phyloP scores from a whole-genome alignment of 495 filamentous ascomycete species.

The Chaetomidium leptoderma region DNA sequence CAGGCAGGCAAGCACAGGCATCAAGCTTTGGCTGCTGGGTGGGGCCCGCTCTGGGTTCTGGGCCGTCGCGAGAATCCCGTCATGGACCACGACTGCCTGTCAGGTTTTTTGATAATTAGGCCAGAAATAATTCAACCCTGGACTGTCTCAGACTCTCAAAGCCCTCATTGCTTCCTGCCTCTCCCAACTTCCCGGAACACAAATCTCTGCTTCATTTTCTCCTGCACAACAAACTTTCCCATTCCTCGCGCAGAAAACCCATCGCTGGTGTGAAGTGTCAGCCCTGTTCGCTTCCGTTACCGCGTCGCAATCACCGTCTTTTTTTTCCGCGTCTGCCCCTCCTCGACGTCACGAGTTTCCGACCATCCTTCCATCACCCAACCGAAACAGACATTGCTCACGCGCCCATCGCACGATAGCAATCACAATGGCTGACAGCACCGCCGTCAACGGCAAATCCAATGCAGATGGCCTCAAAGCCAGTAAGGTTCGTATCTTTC shows the following conservation, averaged over 20 bases:
- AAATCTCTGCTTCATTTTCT: neutral
- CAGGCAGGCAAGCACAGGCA: no score
- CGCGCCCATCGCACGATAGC: conserved; percentile 15
- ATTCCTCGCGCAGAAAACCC: neutral
- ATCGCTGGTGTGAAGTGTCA: neutral
- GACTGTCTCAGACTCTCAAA: conserved; percentile 16
- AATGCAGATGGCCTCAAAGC: conserved; percentile 38
- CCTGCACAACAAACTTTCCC: neutral
- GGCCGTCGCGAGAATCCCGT: neutral
- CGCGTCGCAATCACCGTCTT: neutral
- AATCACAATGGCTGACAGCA: conserved; percentile 33
- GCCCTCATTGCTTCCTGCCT: conserved; percentile 10
- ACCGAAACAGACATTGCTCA: conserved; percentile 1
- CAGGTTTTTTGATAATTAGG: conserved; percentile 12
- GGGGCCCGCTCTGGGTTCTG: neutral
- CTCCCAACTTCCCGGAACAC: conserved; percentile 3
- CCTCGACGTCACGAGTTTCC: conserved; percentile 12
- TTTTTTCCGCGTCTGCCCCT: conserved; percentile 6
- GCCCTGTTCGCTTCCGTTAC: neutral
- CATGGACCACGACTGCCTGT: conserved; percentile 9
- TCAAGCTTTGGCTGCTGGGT: neutral
- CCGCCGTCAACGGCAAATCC: conserved; percentile 29
- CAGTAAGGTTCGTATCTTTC: conserved; percentile 43
- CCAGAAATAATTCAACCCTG: conserved; percentile 1
- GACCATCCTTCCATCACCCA: neutral